Conservation (phyloP, 2,329 filamentous ascomycete species). For the Arthrinium phaeospermum region DNA sequence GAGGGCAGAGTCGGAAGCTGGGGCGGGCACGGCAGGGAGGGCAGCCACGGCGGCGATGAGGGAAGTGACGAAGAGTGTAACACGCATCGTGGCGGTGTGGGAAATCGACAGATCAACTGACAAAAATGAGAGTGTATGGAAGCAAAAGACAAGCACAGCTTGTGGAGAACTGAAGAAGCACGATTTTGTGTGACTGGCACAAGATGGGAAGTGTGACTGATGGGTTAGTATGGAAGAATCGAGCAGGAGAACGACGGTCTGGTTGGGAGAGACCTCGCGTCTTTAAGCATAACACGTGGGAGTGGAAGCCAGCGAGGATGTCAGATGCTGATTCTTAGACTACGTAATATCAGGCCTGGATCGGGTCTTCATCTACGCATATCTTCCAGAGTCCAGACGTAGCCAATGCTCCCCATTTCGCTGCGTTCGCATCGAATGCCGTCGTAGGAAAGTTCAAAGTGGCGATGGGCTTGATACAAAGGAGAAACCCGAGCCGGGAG, state of each 20-base stretch:
- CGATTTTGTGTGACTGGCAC: not conserved
- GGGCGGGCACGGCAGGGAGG: not conserved
- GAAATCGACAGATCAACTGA: not conserved
- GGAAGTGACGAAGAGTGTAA: conserved; percentile 3
- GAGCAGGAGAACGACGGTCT: not conserved
- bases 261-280: not conserved
- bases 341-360: not conserved
- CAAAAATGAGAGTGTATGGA: not conserved
- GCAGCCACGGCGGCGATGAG: conserved; percentile 17
- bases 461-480: not conserved
- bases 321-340: too few species aligned
- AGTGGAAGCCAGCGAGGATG: not conserved
- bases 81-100: conserved; percentile 8
- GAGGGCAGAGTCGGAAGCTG: not conserved
- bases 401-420: not conserved
- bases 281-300: not conserved
- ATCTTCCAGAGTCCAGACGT: not conserved
- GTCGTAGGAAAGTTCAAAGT: not conserved
- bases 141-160: conserved; percentile 6
- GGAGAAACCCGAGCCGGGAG: not conserved
- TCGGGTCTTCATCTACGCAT: not conserved
- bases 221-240: not conserved
- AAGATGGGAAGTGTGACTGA: not conserved
- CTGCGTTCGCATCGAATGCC: not conserved
- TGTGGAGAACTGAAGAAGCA: not conserved